Evolutionary conservation across 192 early-diverging fungal species (phyloP).

Genomic region (Umbelopsis isabellina): DNA sequence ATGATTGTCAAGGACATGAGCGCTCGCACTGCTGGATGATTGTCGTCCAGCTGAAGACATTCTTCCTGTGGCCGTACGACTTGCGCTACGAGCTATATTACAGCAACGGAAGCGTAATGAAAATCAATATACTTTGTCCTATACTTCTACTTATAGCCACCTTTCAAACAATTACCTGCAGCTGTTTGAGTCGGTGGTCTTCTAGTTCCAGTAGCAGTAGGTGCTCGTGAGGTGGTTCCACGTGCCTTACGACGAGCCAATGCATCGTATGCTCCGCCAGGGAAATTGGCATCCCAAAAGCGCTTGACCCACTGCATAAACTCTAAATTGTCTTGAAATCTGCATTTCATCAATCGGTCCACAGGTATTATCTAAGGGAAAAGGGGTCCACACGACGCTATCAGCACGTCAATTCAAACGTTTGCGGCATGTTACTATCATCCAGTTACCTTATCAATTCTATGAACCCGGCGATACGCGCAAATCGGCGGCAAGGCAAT

Average conservation of each 20-base stretch:
- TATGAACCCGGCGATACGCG: neutral
- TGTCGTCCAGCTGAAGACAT: constrained; percentile 27
- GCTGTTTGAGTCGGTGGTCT: constrained; percentile 40
- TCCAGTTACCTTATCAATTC: constrained; percentile 76
- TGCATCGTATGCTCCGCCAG: constrained; percentile 86
- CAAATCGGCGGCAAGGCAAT: neutral
- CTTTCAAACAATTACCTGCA: constrained; percentile 45
- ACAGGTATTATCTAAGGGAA: constrained; percentile 76
- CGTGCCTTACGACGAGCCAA: constrained; percentile 61
- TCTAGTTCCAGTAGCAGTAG: constrained; percentile 42
- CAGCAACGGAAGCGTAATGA: neutral
- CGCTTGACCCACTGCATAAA: constrained; percentile 96
- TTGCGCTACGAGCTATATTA: constrained; percentile 26
- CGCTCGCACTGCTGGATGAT: constrained; percentile 31
- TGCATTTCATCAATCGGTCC: constrained; percentile 89
- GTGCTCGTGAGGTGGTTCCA: constrained; percentile 27
- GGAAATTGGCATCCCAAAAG: constrained; percentile 89
- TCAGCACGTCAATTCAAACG: too few relatives aligned
- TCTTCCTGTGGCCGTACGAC: constrained; percentile 21
- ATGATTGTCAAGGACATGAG: constrained; percentile 50
- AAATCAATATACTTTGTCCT: neutral
- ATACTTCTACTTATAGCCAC: constrained; percentile 21
- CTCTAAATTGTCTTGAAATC: constrained; percentile 98
- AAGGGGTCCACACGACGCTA: constrained; percentile 6
- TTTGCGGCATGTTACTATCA: neutral